Conservation (phyloP, 768 basidiomycete genomes). For the Lactifluus rugatus region DNA sequence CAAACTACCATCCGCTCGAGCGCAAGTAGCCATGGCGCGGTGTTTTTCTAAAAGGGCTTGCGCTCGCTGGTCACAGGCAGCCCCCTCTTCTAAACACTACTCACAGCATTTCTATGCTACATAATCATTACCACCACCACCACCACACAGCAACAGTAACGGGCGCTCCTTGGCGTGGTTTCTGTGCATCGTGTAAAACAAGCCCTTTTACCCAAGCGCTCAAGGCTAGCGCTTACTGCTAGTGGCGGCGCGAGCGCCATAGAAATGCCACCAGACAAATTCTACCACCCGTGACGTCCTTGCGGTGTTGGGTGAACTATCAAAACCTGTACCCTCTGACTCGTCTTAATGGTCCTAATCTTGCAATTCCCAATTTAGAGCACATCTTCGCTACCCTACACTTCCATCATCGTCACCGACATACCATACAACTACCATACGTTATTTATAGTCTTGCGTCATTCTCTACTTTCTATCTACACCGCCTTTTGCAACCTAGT, state of each 20-base stretch:
- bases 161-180: background rate
- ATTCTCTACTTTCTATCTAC: background rate
- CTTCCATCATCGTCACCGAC: background rate
- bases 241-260: background rate
- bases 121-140: background rate
- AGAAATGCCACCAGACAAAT: background rate
- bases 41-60: slow-evolving; percentile 5
- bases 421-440: background rate
- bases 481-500: background rate
- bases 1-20: slow-evolving; percentile 12
- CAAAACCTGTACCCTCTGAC: background rate
- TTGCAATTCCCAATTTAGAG: slow-evolving; percentile 9
- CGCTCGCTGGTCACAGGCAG: background rate
- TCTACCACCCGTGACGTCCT: background rate
- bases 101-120: background rate
- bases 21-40: slow-evolving; percentile 13
- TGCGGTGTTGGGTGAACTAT: background rate
- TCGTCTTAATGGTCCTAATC: background rate
- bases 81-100: background rate
- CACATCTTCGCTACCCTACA: background rate
- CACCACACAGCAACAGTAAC: background rate
- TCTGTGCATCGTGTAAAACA: background rate
- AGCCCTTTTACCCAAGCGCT: background rate
- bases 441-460: background rate
- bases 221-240: background rate